Evolutionary conservation across 371 early-diverging fungal species (phyloP), one percentile per base, ranked within the genome.

Genomic region (Polyrhizophydium stewartii): DNA sequence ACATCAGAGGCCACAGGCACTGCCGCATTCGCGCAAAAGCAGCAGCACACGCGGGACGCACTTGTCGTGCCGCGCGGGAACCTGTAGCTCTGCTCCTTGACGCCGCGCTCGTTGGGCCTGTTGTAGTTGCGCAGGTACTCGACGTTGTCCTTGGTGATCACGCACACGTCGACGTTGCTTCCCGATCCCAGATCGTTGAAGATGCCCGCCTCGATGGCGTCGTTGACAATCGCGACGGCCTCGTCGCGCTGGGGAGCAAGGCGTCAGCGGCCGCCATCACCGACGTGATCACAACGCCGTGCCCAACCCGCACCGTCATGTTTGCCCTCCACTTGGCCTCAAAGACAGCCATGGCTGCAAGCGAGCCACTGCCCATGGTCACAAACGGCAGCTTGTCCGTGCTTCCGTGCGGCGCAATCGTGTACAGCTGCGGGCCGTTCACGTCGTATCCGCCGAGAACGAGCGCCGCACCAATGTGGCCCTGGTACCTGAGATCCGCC

Each of bases 181-280:
- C 99, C 99, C 49, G 99, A 98, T 67, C 99, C 99, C 52, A 99
- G 79, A 81, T 99, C 99, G 77, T 99, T 99, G 76, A 96, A 93
- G 65, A 99, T 94, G 85, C 99, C 99, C 31, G 99, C 93, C 75
- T 93, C 88, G 65, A 99, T 94, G 46, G 98, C 98, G 60, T 92
- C 91, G 66, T 87, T 85, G 31, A 97, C 99, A 49, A 99, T 71
- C 30, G 88, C 87, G 55, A 98, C 88, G 7, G 96, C 99, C 59
- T 95, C 94, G 59, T 97, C 89, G 60, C 93, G 86, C 89, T 91
- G 75, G 35, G 59, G 51, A 24, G 16, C 16, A 22, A 40, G 21
- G 17, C 1, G 16, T 19, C 21, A 58, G 47, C 41, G 21, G 32
- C 50, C 3, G 22, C n/a, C 38, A 27, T 6, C 24, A 53, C n/a